Evolutionary conservation across 2,329 filamentous ascomycete genomes (phyloP).

Genomic region (Hymenoscyphus occultus): DNA sequence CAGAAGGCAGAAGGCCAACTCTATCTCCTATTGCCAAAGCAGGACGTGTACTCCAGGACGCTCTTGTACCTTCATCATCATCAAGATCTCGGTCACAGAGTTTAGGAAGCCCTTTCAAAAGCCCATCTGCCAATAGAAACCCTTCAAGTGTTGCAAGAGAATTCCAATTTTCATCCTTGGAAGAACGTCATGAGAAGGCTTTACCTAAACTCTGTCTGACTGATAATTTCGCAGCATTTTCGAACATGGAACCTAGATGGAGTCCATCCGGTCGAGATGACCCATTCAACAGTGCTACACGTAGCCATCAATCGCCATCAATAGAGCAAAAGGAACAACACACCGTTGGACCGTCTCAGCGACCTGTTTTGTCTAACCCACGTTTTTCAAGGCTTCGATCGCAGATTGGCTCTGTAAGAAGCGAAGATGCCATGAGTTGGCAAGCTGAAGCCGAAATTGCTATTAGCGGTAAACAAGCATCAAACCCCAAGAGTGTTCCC

Average conservation of each 20-base stretch:
- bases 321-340: slow-evolving; percentile 28
- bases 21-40: slow-evolving; percentile 34
- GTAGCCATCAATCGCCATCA: slow-evolving; percentile 21
- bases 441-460: slow-evolving; percentile 28
- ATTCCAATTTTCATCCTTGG: slow-evolving; percentile 17
- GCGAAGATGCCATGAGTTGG: slow-evolving; percentile 33
- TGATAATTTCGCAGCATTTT: slow-evolving; percentile 20
- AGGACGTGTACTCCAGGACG: slow-evolving; percentile 36
- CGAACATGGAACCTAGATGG: slow-evolving; percentile 17
- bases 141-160: slow-evolving; percentile 26
- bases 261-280: slow-evolving; percentile 27
- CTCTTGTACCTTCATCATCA: slow-evolving; percentile 33
- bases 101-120: slow-evolving; percentile 37
- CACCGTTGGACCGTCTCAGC: slow-evolving; percentile 24
- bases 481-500: slow-evolving; percentile 11
- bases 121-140: slow-evolving; percentile 29
- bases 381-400: slow-evolving; percentile 18
- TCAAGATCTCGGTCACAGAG: slow-evolving; percentile 34
- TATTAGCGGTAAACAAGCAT: slow-evolving; percentile 10
- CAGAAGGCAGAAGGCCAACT: slow-evolving; percentile 22
- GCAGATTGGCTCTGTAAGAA: slow-evolving; percentile 16
- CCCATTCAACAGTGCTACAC: slow-evolving; percentile 23
- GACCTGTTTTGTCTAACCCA: slow-evolving; percentile 19
- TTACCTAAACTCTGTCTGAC: slow-evolving; percentile 27
- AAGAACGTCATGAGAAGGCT: slow-evolving; percentile 21